Evolutionary conservation across 1,284 basidiomycete genomes (phyloP).

Genomic region (Microbotryum silenes-acaulis): DNA sequence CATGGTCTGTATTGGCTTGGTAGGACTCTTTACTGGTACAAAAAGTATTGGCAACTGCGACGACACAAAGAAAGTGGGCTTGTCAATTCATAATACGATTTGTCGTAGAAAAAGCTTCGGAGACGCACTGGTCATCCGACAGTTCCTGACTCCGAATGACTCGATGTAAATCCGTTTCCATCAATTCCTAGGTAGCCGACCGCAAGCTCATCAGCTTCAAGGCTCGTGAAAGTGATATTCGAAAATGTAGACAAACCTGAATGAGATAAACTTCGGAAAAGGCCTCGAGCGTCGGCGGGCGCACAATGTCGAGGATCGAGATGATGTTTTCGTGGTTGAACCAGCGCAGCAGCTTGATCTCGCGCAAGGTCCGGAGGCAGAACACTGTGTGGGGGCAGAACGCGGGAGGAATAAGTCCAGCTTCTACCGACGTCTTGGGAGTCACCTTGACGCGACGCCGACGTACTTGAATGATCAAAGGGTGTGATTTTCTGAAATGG

Average conservation of each 20-base stretch:
- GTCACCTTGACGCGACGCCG: background rate
- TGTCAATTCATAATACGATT: conserved; percentile 4
- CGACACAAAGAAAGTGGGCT: no score
- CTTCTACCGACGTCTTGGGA: no score
- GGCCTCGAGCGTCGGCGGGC: conserved; percentile 72
- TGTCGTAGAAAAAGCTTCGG: background rate
- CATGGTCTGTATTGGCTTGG: no score
- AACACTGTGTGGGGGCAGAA: conserved; percentile 38
- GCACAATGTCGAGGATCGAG: conserved; percentile 89
- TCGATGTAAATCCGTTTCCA: conserved; percentile 66
- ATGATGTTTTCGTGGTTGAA: conserved; percentile 95
- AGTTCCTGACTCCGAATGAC: conserved; percentile 78
- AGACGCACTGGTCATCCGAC: conserved; percentile 68
- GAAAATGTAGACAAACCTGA: conserved; percentile 37
- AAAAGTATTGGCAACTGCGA: conserved; percentile 33
- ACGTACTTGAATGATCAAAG: conserved; percentile 73
- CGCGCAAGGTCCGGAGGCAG: conserved; percentile 72
- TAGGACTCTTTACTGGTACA: conserved; percentile 40
- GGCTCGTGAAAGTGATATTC: no score
- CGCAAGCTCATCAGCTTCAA: background rate
- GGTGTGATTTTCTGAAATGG: conserved; percentile 76
- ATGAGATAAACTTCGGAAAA: conserved; percentile 92
- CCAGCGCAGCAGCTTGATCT: conserved; percentile 85
- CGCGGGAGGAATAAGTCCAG: background rate
- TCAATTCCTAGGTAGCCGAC: conserved; percentile 39